Conservation (phyloP, 192 early-diverging fungal species). For the Podila epigama region DNA sequence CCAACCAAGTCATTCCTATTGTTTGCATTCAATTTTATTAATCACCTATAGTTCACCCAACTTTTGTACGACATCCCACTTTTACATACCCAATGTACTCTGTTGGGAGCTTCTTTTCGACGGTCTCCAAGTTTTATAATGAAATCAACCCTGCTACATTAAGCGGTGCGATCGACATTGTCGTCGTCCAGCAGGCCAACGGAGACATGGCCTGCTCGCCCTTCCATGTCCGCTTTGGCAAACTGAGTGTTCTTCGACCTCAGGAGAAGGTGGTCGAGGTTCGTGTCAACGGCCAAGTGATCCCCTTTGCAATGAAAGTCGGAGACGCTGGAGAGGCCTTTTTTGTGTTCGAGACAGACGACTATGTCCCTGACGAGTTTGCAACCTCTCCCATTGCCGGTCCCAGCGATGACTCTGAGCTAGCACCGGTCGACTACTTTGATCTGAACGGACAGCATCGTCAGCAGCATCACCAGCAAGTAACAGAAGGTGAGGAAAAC, state of each 20-base stretch:
- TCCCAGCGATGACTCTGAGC: slow-evolving; percentile 48
- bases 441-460: slow-evolving; percentile 28
- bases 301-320: slow-evolving; percentile 93
- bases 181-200: slow-evolving; percentile 89
- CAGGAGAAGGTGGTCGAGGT: slow-evolving; percentile 93
- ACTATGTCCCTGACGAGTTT: slow-evolving; percentile 89
- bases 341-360: slow-evolving; percentile 94
- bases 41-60: background rate
- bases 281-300: slow-evolving; percentile 78
- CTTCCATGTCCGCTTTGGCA: slow-evolving; percentile 98
- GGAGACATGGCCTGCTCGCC: slow-evolving; percentile 91
- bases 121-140: slow-evolving; percentile 91
- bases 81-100: slow-evolving; percentile 35
- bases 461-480: background rate
- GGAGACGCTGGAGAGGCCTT: slow-evolving; percentile 98
- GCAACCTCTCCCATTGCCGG: slow-evolving; percentile 91
- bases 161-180: slow-evolving; percentile 96
- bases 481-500: slow-evolving; percentile 4
- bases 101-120: slow-evolving; percentile 65
- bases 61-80: background rate
- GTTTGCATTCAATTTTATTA: background rate
- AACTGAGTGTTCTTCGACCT: slow-evolving; percentile 88
- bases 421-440: slow-evolving; percentile 44
- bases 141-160: slow-evolving; percentile 97
- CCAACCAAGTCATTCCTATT: no score